Conservation (phyloP, 768 basidiomycete genomes). For the Scleroderma bovista region DNA sequence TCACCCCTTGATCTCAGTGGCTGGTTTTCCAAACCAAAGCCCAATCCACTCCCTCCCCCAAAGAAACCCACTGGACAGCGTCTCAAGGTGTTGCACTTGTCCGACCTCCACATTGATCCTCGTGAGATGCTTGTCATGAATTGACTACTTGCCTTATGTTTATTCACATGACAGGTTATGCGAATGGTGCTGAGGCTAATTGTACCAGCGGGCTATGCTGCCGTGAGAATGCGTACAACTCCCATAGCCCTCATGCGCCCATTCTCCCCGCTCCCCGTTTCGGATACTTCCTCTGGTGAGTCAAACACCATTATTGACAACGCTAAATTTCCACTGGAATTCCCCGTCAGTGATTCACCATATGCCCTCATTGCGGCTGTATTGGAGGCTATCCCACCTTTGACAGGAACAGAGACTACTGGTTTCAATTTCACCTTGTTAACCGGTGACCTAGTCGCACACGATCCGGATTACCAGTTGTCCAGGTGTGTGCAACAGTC, state of each 20-base stretch:
- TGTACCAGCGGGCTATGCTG: conserved; percentile 68
- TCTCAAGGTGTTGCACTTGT: conserved; percentile 71
- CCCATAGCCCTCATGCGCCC: conserved; percentile 42
- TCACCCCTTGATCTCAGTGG: conserved; percentile 54
- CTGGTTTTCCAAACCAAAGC: conserved; percentile 79
- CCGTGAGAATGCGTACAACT: conserved; percentile 47
- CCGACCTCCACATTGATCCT: conserved; percentile 73
- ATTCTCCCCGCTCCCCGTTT: conserved; percentile 61
- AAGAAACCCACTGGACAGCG: conserved; percentile 58
- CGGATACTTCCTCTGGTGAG: conserved; percentile 57
- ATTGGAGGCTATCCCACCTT: conserved; percentile 59
- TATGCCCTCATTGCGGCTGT: conserved; percentile 54
- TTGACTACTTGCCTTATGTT: neutral
- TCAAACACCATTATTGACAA: neutral
- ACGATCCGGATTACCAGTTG: conserved; percentile 61
- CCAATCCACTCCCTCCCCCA: conserved; percentile 53
- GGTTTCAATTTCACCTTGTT: conserved; percentile 64
- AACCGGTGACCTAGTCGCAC: conserved; percentile 72
- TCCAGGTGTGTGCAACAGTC: conserved; percentile 40
- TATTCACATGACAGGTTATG: conserved; percentile 42
- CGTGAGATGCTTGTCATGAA: conserved; percentile 34
- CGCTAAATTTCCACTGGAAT: conserved; percentile 5
- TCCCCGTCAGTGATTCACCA: conserved; percentile 50
- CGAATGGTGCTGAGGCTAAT: conserved; percentile 66
- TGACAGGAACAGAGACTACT: conserved; percentile 53